Evolutionary conservation across 805 yeast species (phyloP), one percentile per base, ranked within the genome.

Genomic region (Metschnikowia santaceciliae): DNA sequence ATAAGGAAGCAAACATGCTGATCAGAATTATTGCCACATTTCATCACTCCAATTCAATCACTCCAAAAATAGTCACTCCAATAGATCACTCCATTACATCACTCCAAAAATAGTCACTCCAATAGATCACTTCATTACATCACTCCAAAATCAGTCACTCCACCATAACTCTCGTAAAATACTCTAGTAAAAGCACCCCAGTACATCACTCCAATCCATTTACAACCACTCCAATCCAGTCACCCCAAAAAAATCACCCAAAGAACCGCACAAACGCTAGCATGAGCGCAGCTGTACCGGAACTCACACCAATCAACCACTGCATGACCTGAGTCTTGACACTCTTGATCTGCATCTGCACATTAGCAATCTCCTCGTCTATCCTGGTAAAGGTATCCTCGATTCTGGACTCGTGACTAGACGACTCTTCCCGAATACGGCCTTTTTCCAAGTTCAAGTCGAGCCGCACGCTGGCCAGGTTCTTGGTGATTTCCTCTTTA

Each of bases 291-390:
- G 92, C 89, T 1, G 97, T 88, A 86, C 98, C 99, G 1, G 98
- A 91, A 64, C 96, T 88, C 17, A 94, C 97, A 76, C 98, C 98
- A 61, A 94, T 90, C 56, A 94, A 78, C 99, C 99, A 94, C 70
- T 94, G 99, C 84, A 90, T 82, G 46, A 94, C 97, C 67, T 94
- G 97, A 1, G 96, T 89, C 72, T 94, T 94, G 32, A 92, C 96
- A 41, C 89, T 83, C 63, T 94, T 96, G 58, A 94, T 90, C 69
- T 92, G 97, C 77, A 91, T 88, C 68, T 88, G 91, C 82, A 94
- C 88, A 65, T 94, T 92, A 37, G 92, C 86, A 26, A 94, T 86
- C 62, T 94, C 99, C 68, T 94, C 96, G 66, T 94, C 97, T 49
- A 94, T 91, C 56, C 96, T 78, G 3, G 97, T 89, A 64, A 90